Evolutionary conservation across 257 asterid genomes (phyloP).

Genomic region (Knoxia roxburghii): DNA sequence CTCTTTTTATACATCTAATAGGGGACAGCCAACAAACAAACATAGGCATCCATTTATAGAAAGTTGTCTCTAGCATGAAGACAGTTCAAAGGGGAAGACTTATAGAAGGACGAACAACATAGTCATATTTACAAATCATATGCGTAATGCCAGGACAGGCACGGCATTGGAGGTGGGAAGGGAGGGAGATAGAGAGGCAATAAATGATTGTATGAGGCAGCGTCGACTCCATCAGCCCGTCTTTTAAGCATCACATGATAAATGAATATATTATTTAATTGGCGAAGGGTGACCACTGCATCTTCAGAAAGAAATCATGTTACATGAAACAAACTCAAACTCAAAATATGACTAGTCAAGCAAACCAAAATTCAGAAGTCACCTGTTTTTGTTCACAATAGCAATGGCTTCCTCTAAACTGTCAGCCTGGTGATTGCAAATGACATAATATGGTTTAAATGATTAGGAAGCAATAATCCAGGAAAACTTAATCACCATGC

Average conservation of each 20-base stretch:
- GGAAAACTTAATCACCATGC: background rate
- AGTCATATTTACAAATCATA: background rate
- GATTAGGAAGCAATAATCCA: background rate
- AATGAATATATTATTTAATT: background rate
- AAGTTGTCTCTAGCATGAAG: no score
- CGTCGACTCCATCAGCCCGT: background rate
- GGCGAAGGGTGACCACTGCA: background rate
- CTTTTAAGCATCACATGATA: background rate
- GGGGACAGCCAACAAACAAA: no score
- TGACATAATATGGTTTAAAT: conserved; percentile 7
- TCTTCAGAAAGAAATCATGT: background rate
- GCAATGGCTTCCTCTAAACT: conserved; percentile 40
- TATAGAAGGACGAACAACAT: background rate
- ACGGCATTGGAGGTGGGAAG: background rate
- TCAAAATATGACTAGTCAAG: background rate
- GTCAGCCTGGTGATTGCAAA: conserved; percentile 29
- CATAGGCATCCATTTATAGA: no score
- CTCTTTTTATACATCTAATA: no score
- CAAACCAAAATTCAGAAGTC: background rate
- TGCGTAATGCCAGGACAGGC: background rate
- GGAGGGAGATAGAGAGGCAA: background rate
- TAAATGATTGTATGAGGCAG: background rate
- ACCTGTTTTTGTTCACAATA: conserved; percentile 38
- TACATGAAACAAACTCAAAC: background rate
- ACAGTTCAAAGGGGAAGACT: no score